These are phyloP conservation scores for Tritrichomonas foetus DNA, from an alignment of 208 protist species.

Conservation along the genomic window DNA sequence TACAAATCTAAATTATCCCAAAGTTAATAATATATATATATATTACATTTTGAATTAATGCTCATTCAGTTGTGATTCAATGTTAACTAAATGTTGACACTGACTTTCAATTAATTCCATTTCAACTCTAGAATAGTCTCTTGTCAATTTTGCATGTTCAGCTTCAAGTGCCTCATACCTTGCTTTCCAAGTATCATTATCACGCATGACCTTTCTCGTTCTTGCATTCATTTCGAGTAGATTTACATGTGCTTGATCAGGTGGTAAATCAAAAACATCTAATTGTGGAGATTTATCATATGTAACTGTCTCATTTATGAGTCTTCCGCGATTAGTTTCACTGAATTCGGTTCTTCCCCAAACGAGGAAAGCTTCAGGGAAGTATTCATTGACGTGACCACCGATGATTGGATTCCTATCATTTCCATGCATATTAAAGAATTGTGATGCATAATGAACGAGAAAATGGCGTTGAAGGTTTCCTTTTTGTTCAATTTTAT, in stretches of 20 bases:
- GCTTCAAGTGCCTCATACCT: not conserved
- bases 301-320: not conserved
- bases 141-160: not conserved
- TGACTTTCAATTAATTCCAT: not conserved
- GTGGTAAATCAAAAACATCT: not conserved
- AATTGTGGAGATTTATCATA: not conserved
- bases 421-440: not conserved
- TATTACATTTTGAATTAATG: not conserved
- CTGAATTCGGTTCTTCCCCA: not conserved
- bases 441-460: not conserved
- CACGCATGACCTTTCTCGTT: not conserved
- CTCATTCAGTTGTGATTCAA: not conserved
- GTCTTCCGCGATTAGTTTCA: not conserved
- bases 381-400: not conserved
- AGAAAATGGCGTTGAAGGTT: not conserved
- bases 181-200: not conserved
- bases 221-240: not conserved
- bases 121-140: not conserved
- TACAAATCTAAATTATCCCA: too few relatives aligned
- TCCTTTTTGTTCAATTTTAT: not conserved
- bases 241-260: not conserved
- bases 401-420: not conserved
- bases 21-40: too few relatives aligned
- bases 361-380: not conserved
- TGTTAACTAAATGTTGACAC: not conserved